These are phyloP conservation scores for Aspergillus diversus DNA, from an alignment of 495 filamentous ascomycete species.

Conservation along the genomic window DNA sequence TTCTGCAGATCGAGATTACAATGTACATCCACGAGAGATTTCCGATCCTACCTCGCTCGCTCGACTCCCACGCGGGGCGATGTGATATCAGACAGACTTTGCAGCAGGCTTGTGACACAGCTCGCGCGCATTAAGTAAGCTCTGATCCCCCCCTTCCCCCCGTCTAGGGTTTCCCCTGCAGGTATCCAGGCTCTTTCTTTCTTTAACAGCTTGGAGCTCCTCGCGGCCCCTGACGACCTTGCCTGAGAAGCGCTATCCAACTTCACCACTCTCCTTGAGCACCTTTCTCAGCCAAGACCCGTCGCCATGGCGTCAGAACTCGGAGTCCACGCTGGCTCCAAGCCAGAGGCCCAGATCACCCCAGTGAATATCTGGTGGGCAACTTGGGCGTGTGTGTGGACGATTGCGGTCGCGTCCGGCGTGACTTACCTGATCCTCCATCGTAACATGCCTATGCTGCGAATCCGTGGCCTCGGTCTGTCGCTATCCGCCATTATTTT, in stretches of 20 bases:
- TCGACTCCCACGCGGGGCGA: not conserved
- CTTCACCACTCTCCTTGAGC: constrained; percentile 36
- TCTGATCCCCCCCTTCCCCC: not conserved
- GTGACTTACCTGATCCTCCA: constrained; percentile 57
- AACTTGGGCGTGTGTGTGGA: constrained; percentile 53
- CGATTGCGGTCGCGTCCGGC: constrained; percentile 52
- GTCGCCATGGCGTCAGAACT: constrained; percentile 42
- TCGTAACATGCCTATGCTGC: constrained; percentile 61
- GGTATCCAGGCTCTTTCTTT: not conserved
- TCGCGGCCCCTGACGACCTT: not conserved
- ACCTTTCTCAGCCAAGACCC: constrained; percentile 15
- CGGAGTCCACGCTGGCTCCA: constrained; percentile 34
- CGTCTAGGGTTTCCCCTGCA: not conserved
- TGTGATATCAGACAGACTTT: not conserved
- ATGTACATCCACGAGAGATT: not conserved
- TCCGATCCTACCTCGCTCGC: not conserved
- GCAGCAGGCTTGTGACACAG: not conserved
- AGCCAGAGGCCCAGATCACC: constrained; percentile 27
- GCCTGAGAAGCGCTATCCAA: constrained; percentile 29
- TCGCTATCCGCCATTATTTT: constrained; percentile 60
- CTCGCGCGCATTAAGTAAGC: not conserved
- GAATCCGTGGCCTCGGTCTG: constrained; percentile 63
- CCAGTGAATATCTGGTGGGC: constrained; percentile 43
- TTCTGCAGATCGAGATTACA: constrained; percentile 14
- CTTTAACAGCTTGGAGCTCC: not conserved